These are phyloP conservation scores for Epichloe baconii DNA, from an alignment of 2,329 filamentous ascomycete species.

Conservation along the genomic window DNA sequence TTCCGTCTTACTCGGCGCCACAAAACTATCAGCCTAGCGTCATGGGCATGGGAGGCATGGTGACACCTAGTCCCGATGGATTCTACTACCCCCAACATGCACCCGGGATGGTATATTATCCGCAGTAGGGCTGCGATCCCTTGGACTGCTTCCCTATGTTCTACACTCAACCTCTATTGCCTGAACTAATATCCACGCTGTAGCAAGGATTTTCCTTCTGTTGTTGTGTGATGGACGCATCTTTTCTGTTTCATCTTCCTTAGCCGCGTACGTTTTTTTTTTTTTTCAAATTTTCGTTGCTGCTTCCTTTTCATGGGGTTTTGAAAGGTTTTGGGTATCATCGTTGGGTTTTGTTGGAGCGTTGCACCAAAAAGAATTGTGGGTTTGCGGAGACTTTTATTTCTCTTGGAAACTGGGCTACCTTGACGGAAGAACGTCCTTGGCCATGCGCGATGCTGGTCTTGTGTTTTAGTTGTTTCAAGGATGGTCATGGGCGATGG, in stretches of 20 bases:
- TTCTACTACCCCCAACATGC: constrained; percentile 57
- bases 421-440: neutral
- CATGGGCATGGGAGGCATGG: constrained; percentile 67
- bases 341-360: constrained; percentile 1
- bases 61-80: constrained; percentile 52
- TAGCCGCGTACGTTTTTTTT: neutral
- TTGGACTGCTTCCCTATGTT: constrained; percentile 10
- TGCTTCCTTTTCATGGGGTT: neutral
- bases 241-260: constrained; percentile 1
- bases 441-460: neutral
- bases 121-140: constrained; percentile 33
- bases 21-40: constrained; percentile 43
- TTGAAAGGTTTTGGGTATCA: constrained; percentile 4
- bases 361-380: constrained; percentile 3
- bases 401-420: neutral
- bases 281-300: neutral
- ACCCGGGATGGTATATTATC: constrained; percentile 47
- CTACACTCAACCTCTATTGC: constrained; percentile 13
- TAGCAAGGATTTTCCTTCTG: constrained; percentile 1
- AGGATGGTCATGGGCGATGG: neutral
- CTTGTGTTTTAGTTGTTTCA: neutral
- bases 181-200: constrained; percentile 19
- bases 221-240: neutral
- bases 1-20: constrained; percentile 33
- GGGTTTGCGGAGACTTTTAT: neutral